phyloP scores from a whole-genome alignment of 225 moss, liverwort and hornwort genomes.

The Antitrichia curtipendula region DNA sequence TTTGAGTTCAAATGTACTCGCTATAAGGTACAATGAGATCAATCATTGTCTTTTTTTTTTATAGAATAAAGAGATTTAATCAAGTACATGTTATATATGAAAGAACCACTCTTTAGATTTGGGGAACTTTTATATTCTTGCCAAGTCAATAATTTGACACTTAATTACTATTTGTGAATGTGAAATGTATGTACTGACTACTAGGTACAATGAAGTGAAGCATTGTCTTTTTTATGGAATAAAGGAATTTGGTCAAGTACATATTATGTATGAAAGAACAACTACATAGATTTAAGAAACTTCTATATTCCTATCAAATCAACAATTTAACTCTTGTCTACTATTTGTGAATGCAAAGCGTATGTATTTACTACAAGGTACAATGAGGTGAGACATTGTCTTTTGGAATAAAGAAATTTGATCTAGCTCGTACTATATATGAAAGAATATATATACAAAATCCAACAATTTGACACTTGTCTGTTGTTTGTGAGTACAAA shows the following conservation, averaged over 20 bases:
- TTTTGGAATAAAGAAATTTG: fast-evolving
- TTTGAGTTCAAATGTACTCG: neutral
- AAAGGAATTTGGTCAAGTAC: too few species aligned
- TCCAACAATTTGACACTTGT: neutral
- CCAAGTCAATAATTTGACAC: neutral
- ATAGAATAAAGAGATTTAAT: neutral
- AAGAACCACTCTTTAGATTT: neutral
- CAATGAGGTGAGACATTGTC: fast-evolving
- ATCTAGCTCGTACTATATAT: fast-evolving
- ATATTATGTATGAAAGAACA: neutral
- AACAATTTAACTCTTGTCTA: neutral
- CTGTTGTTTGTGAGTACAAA: fast-evolving
- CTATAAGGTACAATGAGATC: fast-evolving
- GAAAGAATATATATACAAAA: neutral
- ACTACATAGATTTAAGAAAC: fast-evolving
- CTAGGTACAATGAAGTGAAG: neutral
- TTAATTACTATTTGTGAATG: fast-evolving
- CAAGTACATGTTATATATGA: fast-evolving
- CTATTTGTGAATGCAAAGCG: neutral
- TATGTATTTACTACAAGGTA: fast-evolving
- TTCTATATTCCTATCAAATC: neutral
- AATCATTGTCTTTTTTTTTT: fast-evolving
- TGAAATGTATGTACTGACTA: fast-evolving
- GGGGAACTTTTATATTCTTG: fast-evolving
- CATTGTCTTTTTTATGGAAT: neutral